These are phyloP conservation scores for Pisolithus thermaeus DNA, from an alignment of 1,284 basidiomycete species.

Conservation along the genomic window DNA sequence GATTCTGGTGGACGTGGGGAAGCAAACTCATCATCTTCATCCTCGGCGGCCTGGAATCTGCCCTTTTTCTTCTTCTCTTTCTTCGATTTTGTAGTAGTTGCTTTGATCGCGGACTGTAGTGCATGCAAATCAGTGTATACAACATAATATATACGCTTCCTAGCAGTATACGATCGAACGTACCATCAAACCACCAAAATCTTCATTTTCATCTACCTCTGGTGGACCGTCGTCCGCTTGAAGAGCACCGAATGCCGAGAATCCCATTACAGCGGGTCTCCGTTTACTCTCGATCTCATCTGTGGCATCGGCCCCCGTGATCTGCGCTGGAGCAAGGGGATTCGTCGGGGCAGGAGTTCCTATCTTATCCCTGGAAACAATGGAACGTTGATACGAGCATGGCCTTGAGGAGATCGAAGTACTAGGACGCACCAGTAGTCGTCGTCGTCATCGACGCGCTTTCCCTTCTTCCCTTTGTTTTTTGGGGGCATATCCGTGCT, in stretches of 20 bases:
- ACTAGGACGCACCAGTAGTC: conserved; percentile 67
- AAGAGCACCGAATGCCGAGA: conserved; percentile 51
- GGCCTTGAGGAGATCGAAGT: conserved; percentile 1
- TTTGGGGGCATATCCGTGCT: conserved; percentile 79
- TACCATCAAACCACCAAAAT: conserved; percentile 83
- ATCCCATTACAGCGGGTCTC: conserved; percentile 26
- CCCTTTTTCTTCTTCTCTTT: conserved; percentile 57
- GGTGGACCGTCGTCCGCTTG: conserved; percentile 41
- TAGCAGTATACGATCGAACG: conserved; percentile 21
- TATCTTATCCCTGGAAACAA: conserved; percentile 54
- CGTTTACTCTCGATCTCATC: conserved; percentile 15
- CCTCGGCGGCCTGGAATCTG: not conserved
- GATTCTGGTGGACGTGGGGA: too few species aligned
- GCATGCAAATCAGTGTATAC: conserved; percentile 4
- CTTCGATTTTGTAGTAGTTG: conserved; percentile 47
- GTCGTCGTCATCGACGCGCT: conserved; percentile 72
- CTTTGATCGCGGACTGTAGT: conserved; percentile 51
- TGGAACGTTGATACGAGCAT: conserved; percentile 10
- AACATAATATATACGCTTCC: not conserved
- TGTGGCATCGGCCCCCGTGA: conserved; percentile 42
- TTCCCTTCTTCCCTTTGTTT: conserved; percentile 83
- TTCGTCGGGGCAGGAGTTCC: conserved; percentile 54
- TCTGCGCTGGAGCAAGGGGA: conserved; percentile 30
- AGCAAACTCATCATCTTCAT: conserved; percentile 32
- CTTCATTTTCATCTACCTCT: conserved; percentile 64